Percentiles rank a stretch among this genome's conserved stretches.
These are phyloP conservation scores for Veloboletus limbatus DNA, from an alignment of 1,284 basidiomycete genomes.

Conservation along the genomic window DNA sequence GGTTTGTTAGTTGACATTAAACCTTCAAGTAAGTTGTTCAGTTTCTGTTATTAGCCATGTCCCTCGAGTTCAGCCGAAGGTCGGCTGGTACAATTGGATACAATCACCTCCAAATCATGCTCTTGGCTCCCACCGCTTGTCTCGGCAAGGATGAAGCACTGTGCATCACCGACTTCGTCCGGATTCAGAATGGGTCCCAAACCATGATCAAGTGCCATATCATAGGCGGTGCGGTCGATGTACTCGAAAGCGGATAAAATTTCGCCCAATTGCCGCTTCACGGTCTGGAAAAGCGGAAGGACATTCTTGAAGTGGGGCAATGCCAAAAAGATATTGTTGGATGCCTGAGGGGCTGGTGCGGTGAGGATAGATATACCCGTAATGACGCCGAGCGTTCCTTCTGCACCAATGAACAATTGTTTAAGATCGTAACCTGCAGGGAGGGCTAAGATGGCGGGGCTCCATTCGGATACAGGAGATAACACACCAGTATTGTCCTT, in stretches of 20 bases:
- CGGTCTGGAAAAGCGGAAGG: slow-evolving; percentile 65
- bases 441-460: background rate
- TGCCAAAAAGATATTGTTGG: slow-evolving; percentile 78
- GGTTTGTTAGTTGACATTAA: slow-evolving; percentile 74
- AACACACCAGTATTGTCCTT: slow-evolving; percentile 95
- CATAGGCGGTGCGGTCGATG: slow-evolving; percentile 87
- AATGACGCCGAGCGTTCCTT: slow-evolving; percentile 94
- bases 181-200: slow-evolving; percentile 66
- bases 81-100: slow-evolving; percentile 2
- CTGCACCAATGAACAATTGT: slow-evolving; percentile 97
- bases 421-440: slow-evolving; percentile 92
- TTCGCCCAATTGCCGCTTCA: slow-evolving; percentile 82
- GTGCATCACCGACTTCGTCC: slow-evolving; percentile 69
- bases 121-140: slow-evolving; percentile 93
- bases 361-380: slow-evolving; percentile 96
- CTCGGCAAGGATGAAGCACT: slow-evolving; percentile 92
- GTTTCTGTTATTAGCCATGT: slow-evolving; percentile 63
- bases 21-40: slow-evolving; percentile 76
- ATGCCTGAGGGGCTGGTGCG: slow-evolving; percentile 82
- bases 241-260: slow-evolving; percentile 98
- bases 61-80: slow-evolving; percentile 11
- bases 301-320: slow-evolving; percentile 74
- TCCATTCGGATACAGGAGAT: background rate
- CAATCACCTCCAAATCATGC: slow-evolving; percentile 88
- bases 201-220: slow-evolving; percentile 78